Conservation (phyloP, 148 eudicot species). For the Polygonum aviculare region DNA sequence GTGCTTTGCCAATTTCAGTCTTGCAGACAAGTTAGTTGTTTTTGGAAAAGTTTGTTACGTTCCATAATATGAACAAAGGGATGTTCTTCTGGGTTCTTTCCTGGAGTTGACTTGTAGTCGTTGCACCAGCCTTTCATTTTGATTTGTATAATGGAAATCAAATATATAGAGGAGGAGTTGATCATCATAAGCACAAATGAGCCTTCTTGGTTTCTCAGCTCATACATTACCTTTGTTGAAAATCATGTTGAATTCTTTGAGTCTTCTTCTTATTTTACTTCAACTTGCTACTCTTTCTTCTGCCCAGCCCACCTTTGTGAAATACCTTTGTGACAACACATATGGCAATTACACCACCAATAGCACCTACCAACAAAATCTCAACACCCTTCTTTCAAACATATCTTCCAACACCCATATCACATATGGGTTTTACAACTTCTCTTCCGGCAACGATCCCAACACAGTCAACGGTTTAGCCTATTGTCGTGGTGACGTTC, state of each 20-base stretch:
- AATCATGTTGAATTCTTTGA: not conserved
- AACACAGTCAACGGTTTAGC: conserved; percentile 11
- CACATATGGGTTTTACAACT: conserved; percentile 9
- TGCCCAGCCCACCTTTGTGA: not conserved
- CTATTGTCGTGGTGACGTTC: conserved; percentile 19
- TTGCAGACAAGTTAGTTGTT: too few relatives aligned
- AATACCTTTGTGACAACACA: not conserved
- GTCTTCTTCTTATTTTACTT: not conserved
- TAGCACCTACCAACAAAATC: conserved; percentile 10
- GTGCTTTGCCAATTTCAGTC: too few relatives aligned
- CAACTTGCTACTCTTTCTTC: not conserved
- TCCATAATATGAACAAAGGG: too few relatives aligned
- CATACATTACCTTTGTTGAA: not conserved
- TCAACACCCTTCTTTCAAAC: conserved; percentile 5
- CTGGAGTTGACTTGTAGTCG: not conserved
- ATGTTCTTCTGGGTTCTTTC: not conserved
- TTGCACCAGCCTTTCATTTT: not conserved
- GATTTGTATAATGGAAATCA: not conserved
- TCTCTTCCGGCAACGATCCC: not conserved
- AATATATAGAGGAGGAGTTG: not conserved
- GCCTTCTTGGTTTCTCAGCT: not conserved
- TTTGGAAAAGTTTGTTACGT: too few relatives aligned
- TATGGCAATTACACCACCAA: conserved; percentile 2
- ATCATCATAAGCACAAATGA: not conserved
- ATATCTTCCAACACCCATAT: conserved; percentile 10